Evolutionary conservation across 305 asterid genomes (phyloP).

Genomic region (Plantago coronopus): DNA sequence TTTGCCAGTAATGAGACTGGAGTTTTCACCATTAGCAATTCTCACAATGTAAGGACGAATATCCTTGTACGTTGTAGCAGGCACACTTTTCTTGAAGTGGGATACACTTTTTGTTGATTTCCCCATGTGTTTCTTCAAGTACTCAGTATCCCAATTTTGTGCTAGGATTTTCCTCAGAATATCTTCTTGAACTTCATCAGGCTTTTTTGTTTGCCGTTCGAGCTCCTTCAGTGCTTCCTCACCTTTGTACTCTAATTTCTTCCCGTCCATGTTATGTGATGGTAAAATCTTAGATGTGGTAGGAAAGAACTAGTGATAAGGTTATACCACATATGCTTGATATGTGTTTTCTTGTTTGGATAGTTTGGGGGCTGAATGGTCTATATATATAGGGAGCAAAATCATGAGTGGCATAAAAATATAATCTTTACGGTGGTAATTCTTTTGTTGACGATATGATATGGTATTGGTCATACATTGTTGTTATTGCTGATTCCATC

Average conservation of each 20-base stretch:
- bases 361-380: slow-evolving; percentile 25
- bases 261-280: slow-evolving; percentile 44
- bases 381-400: slow-evolving; percentile 33
- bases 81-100: slow-evolving; percentile 42
- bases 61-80: slow-evolving; percentile 47
- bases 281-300: background rate
- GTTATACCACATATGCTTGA: background rate
- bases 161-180: slow-evolving; percentile 42
- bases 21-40: slow-evolving; percentile 58
- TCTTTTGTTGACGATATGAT: slow-evolving; percentile 21
- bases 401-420: slow-evolving; percentile 8
- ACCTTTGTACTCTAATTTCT: slow-evolving; percentile 74
- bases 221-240: slow-evolving; percentile 54
- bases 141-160: slow-evolving; percentile 54
- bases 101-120: slow-evolving; percentile 24
- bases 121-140: slow-evolving; percentile 40
- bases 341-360: slow-evolving; percentile 24
- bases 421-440: slow-evolving; percentile 19
- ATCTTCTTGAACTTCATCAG: slow-evolving; percentile 53
- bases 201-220: slow-evolving; percentile 44
- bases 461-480: slow-evolving; percentile 22
- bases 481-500: slow-evolving; percentile 26
- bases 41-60: slow-evolving; percentile 58
- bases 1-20: slow-evolving; percentile 43
- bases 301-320: background rate